Base-by-base conservation (phyloP, 495 filamentous ascomycete genomes). In the Neurospora sublineolata region DNA sequence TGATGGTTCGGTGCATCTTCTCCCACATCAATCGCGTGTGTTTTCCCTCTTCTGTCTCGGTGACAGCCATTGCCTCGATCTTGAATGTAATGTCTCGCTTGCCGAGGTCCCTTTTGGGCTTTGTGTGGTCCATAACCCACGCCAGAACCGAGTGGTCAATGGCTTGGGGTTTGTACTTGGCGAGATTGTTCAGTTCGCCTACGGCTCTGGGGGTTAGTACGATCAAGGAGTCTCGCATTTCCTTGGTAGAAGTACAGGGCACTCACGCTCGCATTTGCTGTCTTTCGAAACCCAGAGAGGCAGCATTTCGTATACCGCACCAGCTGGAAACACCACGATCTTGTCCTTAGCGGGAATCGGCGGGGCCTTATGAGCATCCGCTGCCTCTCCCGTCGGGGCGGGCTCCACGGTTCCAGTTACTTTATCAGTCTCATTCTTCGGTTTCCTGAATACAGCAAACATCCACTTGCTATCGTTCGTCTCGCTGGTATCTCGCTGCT, bases 211-310 rank as follows among this genome's bases (percentile, higher is more conserved):
- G 14, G 12, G 14, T 40, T 37, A 14, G 12, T 0, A 71, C 68
- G 18, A 70, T 12, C 18, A 33, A 8, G 30, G 8, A 33, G 36
- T n/a, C 39, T 64, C n/a, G 12, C 11, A 14, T 12, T 37, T 20
- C 71, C 20, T 23, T 37, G 40, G 10, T 44, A 36, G 23, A 38
- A 37, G 39, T 12, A 27, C n/a, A n/a, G 4, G 70, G 18, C 30
- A 74, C 79, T 75, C 72, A 79, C 80, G 72, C 69, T 81, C 77
- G 39, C 80, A 81, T 36, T 70, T 75, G 69, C 79, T 80, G 3
- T 75, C 75, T 64, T 76, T 70, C 7, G 79, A 69, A 23, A 80
- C 78, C 76, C 78, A 81, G 1, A 81, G 70, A 3, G 80, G 80
- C 64, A 78, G 27, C 38, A 78, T 77, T 42, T 80, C 79, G 39